Base-by-base conservation (phyloP, 2,329 filamentous ascomycete species). In the Fusarium graminum region DNA sequence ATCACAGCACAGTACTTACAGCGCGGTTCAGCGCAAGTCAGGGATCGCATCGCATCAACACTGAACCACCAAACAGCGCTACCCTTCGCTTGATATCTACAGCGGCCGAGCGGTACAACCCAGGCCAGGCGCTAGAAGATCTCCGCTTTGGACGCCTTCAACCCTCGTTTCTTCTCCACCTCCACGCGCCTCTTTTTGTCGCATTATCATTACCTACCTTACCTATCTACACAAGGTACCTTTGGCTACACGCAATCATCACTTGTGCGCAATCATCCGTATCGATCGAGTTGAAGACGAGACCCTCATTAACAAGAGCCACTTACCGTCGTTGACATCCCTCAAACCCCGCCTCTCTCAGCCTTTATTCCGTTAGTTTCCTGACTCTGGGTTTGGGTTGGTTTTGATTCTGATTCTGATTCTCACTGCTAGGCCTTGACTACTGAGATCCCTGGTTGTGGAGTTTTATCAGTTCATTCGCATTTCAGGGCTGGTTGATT, bases 121-220 rank as follows among this genome's bases (percentile, higher is more conserved):
- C 30, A 59, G 47, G 50, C 49, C 26, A 55, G 42, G 50, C 59
- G 49, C 63, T 67, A 67, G 50, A 50, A 25, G 57, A 59, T 52
- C 57, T 63, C 52, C 65, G 61, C 66, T 63, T 68, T 55, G 61
- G 50, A 65, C 59, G 39, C 63, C 66, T 64, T 62, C 56, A 60
- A 65, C 55, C 66, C 67, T 64, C 49, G n/a, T 60, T 65, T 70
- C 38, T 71, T 71, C 69, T 70, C 69, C 69, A 71, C 69, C 71
- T 68, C 61, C 68, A 66, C 65, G 58, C 53, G 53, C 63, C 64
- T 67, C 68, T 60, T 36, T 70, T 68, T 47, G 66, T 71, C 66
- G 69, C 68, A 71, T 71, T 68, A 60, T 67, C 55, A 60, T 67
- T 52, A 50, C 63, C 65, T 67, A 67, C 64, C 59, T 59, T 57